Percentiles rank a stretch among this genome's conserved stretches.
phyloP scores from a whole-genome alignment of 2,329 filamentous ascomycete genomes.

The Colletotrichum tabaci region DNA sequence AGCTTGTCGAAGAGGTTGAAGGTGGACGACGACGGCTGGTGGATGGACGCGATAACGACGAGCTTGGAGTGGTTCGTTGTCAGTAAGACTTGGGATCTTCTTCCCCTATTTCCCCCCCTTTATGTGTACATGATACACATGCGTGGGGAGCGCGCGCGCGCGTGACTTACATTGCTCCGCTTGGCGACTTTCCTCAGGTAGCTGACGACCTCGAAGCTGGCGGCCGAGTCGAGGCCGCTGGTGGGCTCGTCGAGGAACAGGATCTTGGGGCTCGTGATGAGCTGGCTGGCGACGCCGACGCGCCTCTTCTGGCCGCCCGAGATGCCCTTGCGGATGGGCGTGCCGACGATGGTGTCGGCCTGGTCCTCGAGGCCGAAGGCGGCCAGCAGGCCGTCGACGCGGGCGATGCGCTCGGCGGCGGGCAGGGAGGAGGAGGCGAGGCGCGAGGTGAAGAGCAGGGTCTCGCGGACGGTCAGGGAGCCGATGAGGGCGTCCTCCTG shows the following conservation, averaged over 20 bases:
- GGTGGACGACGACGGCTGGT: conserved; percentile 86
- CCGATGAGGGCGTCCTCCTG: conserved; percentile 90
- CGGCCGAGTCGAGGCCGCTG: conserved; percentile 84
- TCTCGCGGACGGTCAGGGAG: conserved; percentile 84
- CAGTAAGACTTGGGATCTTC: background rate
- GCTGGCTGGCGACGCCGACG: conserved; percentile 83
- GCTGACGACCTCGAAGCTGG: conserved; percentile 82
- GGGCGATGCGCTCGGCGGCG: conserved; percentile 48
- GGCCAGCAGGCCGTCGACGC: conserved; percentile 76
- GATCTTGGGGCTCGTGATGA: conserved; percentile 86
- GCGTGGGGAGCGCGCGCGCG: too few relatives aligned
- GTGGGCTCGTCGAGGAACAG: conserved; percentile 90
- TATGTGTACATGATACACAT: background rate
- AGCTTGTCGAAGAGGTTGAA: conserved; percentile 88
- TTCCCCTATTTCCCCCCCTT: background rate
- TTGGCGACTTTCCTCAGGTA: conserved; percentile 78
- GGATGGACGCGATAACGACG: conserved; percentile 86
- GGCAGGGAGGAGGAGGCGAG: conserved; percentile 64
- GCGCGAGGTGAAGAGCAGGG: conserved; percentile 82
- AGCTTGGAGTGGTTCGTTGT: conserved; percentile 60
- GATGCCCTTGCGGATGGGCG: conserved; percentile 85
- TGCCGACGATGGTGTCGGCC: conserved; percentile 81
- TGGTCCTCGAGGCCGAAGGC: conserved; percentile 82
- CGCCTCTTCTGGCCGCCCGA: conserved; percentile 89
- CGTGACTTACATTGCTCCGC: conserved; percentile 71